These are phyloP conservation scores for Camelina hispida DNA, from an alignment of 345 rosid species.

Conservation along the genomic window DNA sequence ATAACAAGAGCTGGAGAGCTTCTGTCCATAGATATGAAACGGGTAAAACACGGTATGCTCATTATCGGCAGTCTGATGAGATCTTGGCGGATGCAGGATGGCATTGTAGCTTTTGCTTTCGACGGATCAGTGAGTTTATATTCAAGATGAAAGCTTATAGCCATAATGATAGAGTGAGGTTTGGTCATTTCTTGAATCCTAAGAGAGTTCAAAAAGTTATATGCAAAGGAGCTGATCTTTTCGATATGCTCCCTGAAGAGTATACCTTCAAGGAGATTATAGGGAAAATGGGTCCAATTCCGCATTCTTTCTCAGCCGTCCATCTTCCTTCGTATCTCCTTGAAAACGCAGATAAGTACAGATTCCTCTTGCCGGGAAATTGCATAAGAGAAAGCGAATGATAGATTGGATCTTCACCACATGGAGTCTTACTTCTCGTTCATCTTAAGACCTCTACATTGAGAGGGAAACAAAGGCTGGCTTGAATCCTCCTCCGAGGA, in stretches of 20 bases:
- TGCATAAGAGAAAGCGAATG: constrained; percentile 61
- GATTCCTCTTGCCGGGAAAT: constrained; percentile 69
- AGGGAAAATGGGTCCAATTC: constrained; percentile 82
- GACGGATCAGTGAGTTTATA: constrained; percentile 65
- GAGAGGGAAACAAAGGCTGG: constrained; percentile 38
- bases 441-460: constrained; percentile 21
- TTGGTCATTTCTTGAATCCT: constrained; percentile 66
- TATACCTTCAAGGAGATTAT: constrained; percentile 77
- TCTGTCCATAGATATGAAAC: constrained; percentile 73
- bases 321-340: constrained; percentile 74
- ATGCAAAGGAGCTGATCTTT: constrained; percentile 77
- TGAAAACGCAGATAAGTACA: constrained; percentile 64
- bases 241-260: constrained; percentile 85
- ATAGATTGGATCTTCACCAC: constrained; percentile 21
- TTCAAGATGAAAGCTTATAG: constrained; percentile 88
- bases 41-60: constrained; percentile 72
- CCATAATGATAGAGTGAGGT: constrained; percentile 77
- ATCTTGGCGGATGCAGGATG: constrained; percentile 80
- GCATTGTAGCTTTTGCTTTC: constrained; percentile 89
- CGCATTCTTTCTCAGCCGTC: constrained; percentile 77
- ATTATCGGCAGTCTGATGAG: constrained; percentile 73
- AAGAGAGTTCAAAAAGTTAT: constrained; percentile 71
- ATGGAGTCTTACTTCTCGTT: constrained; percentile 23
- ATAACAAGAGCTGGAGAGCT: constrained; percentile 89
- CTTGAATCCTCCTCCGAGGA: constrained; percentile 31